phyloP scores from a whole-genome alignment of 2,329 filamentous ascomycete genomes.

The Pseudocercospora musae region DNA sequence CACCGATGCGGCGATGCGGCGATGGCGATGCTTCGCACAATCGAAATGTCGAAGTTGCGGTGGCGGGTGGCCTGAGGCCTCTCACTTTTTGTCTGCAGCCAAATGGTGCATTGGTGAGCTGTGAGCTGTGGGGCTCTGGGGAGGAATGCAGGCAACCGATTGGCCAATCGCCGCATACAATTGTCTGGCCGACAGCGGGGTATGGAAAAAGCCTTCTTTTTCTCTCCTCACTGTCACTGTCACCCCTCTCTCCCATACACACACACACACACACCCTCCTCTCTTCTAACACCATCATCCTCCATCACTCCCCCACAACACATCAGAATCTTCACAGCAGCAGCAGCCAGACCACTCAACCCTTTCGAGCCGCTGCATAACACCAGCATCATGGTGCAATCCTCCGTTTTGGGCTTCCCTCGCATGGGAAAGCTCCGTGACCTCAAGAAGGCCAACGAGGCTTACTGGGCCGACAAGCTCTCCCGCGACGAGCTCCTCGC shows the following conservation, averaged over 20 bases:
- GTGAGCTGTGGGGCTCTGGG: too few species aligned
- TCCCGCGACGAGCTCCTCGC: constrained; percentile 84
- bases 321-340: neutral
- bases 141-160: neutral
- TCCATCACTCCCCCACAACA: neutral
- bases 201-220: neutral
- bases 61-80: neutral
- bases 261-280: neutral
- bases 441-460: constrained; percentile 99
- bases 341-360: constrained; percentile 8
- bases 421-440: constrained; percentile 98
- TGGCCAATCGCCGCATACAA: neutral
- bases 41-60: neutral
- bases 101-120: too few species aligned
- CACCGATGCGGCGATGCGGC: neutral
- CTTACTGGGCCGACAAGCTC: constrained; percentile 95
- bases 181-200: constrained; percentile 2
- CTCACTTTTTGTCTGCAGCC: neutral
- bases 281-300: neutral
- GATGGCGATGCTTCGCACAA: too few species aligned
- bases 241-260: neutral
- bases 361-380: neutral
- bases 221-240: neutral
- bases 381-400: constrained; percentile 47
- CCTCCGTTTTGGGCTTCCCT: constrained; percentile 90